A percentile compares a stretch with the other conserved stretches of the same genome.
Evolutionary conservation across 1,284 basidiomycete genomes (phyloP).

Genomic region (Ustilago shanxiensis): DNA sequence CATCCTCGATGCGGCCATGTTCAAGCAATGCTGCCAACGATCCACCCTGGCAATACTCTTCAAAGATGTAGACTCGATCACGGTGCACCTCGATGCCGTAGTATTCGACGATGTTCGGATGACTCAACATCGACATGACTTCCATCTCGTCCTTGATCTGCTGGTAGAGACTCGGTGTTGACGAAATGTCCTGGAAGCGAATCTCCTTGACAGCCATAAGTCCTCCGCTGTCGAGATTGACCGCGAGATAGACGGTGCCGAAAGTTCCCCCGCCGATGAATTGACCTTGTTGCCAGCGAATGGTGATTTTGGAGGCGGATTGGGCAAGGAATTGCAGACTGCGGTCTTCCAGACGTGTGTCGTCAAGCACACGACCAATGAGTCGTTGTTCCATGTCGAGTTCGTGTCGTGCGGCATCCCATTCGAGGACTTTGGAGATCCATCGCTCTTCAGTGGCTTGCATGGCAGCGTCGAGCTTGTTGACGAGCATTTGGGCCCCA

Average conservation of each 20-base stretch:
- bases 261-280: slow-evolving; percentile 98
- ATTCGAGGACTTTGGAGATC: slow-evolving; percentile 57
- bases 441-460: slow-evolving; percentile 64
- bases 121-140: slow-evolving; percentile 98
- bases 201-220: slow-evolving; percentile 99
- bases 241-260: slow-evolving; percentile 87
- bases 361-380: slow-evolving; percentile 68
- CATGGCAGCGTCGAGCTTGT: slow-evolving; percentile 57
- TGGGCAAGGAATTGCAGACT: slow-evolving; percentile 64
- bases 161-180: slow-evolving; percentile 76
- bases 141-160: slow-evolving; percentile 97
- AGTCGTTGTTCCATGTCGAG: slow-evolving; percentile 62
- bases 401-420: slow-evolving; percentile 62
- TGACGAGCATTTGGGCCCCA: slow-evolving; percentile 48
- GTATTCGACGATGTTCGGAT: slow-evolving; percentile 98
- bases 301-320: slow-evolving; percentile 86
- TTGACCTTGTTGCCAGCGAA: slow-evolving; percentile 97
- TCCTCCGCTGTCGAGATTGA: slow-evolving; percentile 95
- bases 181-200: slow-evolving; percentile 89
- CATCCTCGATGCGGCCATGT: slow-evolving; percentile 95
- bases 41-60: slow-evolving; percentile 98
- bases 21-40: slow-evolving; percentile 90
- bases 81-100: slow-evolving; percentile 99
- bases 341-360: slow-evolving; percentile 67
- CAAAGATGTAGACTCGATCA: slow-evolving; percentile 99